Evolutionary conservation across 1,139 yeast genomes (phyloP), one percentile per base, ranked within the genome.

Genomic region (Arxiozyma bovina): DNA sequence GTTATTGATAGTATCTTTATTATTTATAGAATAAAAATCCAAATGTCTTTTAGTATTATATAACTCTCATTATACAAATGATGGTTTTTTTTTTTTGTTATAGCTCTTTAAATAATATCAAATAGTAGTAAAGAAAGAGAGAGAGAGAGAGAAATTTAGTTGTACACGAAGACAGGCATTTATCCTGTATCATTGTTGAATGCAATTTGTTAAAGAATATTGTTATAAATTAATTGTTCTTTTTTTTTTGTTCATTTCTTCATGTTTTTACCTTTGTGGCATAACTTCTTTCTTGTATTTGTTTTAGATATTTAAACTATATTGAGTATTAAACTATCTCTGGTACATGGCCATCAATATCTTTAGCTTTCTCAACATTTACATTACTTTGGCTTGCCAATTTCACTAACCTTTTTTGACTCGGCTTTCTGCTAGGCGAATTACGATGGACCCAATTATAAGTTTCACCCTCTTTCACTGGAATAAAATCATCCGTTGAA

Each of bases 331-430:
- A 62, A 38, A 62, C 56, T 53, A 58, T 55, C 57, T 67, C 70
- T 22, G 71, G 69, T 20, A 60, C 60, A 40, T 63, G 66, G 34
- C 70, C 70, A 45, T 64, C 63, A n/a, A 65, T 55, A 27, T 60
- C 60, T 8, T 55, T 55, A 6, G 59, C 69, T 49, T 66, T 59
- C 15, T 63, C 60, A 20, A 66, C 56, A 54, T 64, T 58, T 9
- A 66, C 64, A 34, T 62, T 60, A 49, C 66, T 60, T 22, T 56
- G 57, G 48, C 61, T 60, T n/a, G 57, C 54, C 6, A 64, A 52
- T 38, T 60, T 59, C 1, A 66, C 68, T 40, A 66, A 55, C 51
- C 65, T 62, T 53, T 68, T 68, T 23, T 61, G 57, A 49, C 67
- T 66, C 21, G 63, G 64, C 51, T 59, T 60, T 48, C 67, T 61